Evolutionary conservation across 495 filamentous ascomycete genomes (phyloP).

Genomic region (Staphylotrichum tortipilum): DNA sequence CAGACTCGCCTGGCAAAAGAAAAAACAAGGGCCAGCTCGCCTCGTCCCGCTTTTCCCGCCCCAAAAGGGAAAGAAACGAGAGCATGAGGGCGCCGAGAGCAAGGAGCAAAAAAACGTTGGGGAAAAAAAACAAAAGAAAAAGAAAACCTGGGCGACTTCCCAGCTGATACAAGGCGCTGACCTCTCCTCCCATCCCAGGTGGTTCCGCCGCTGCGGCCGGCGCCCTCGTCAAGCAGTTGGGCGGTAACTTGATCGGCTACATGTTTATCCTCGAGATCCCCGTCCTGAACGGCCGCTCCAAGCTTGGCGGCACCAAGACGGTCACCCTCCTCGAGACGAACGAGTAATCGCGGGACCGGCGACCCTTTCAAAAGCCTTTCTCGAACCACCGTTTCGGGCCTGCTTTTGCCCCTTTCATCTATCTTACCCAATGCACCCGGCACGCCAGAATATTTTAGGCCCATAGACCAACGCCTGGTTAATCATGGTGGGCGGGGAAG

Average conservation of each 20-base stretch:
- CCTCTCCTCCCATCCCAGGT: constrained; percentile 43
- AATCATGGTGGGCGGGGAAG: background rate
- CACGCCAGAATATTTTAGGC: no score
- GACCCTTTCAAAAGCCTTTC: no score
- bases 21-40: background rate
- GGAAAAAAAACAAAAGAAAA: no score
- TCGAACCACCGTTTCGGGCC: background rate
- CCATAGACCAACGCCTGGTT: constrained; percentile 1
- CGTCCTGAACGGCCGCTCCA: constrained; percentile 84
- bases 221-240: constrained; percentile 72
- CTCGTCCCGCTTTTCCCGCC: constrained; percentile 6
- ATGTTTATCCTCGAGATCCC: constrained; percentile 94
- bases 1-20: background rate
- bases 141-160: no score
- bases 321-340: constrained; percentile 66
- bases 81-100: no score
- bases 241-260: constrained; percentile 77
- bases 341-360: constrained; percentile 10
- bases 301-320: constrained; percentile 71
- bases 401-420: no score
- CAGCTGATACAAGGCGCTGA: no score
- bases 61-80: no score
- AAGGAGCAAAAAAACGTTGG: no score
- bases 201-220: constrained; percentile 87
- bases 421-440: background rate